Evolutionary conservation across 176 grass and related monocot genomes (phyloP), one percentile per base, ranked within the genome.

Genomic region (Thalia dealbata): DNA sequence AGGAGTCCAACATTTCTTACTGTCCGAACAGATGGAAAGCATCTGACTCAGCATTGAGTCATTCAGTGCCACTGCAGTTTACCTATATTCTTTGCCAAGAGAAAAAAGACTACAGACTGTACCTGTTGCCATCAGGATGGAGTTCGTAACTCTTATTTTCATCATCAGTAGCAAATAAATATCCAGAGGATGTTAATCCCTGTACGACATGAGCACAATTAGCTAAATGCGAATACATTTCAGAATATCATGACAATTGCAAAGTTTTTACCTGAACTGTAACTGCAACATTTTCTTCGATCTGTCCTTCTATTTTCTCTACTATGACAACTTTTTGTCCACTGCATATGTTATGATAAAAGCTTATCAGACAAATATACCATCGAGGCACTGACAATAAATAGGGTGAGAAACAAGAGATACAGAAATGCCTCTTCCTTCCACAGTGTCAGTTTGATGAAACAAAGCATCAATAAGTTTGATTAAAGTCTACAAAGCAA

Each of bases 111-210:
- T 48, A 64, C 45, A 64, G 30, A 43, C 5, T 29, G 11, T 67
- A 99, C 95, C 90, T 99, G 72, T 99, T 99, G 32, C 90, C 95
- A 78, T 99, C 90, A 76, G 95, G 90, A 71, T 99, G 90, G 61
- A 93, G 64, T 78, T 92, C 90, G 60, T 91, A 99, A 75, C 46
- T 79, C 61, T 88, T 84, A 65, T 75, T 73, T 28, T 99, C 82
- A 19, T 84, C 62, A 0, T 75, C 85, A 73, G 81, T 85, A 52
- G 90, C 95, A 25, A 86, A 79, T 65, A 99, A 81, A 72, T 99
- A 93, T 19, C 90, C 90, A 66, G 85, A 59, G 61, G 82, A 76
- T 56, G 90, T 93, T 46, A 93, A 86, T 64, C 95, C 90, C 87
- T 93, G 48, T 32, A 91, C 77, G 56, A 3, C 22, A 54, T 50